Conservation (phyloP, 176 grass and related monocot genomes). For the Urochloa ruziziensis region DNA sequence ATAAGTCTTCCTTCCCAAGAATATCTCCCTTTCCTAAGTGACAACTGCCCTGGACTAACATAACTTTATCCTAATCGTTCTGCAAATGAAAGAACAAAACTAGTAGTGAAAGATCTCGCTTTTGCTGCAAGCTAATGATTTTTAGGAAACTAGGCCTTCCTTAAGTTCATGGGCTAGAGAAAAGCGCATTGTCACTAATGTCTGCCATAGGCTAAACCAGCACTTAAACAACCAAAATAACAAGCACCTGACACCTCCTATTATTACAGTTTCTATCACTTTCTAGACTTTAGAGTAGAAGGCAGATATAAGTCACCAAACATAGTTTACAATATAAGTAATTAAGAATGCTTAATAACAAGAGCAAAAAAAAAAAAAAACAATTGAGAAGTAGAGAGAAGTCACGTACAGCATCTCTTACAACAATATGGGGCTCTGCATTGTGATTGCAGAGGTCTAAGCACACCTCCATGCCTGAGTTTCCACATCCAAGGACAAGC, state of each 20-base stretch:
- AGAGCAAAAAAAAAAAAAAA: conserved; percentile 19
- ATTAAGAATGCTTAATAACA: conserved; percentile 26
- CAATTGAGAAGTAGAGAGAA: conserved; percentile 22
- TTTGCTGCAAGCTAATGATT: conserved; percentile 16
- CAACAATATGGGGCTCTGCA: conserved; percentile 72
- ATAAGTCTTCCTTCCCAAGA: conserved; percentile 41
- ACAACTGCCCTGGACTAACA: conserved; percentile 29
- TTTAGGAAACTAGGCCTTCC: conserved; percentile 13
- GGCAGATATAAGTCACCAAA: conserved; percentile 23
- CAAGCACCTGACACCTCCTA: conserved; percentile 2
- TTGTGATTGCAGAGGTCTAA: conserved; percentile 92
- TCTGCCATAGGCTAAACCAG: conserved; percentile 4
- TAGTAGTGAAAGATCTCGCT: conserved; percentile 22
- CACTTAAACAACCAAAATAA: conserved; percentile 1
- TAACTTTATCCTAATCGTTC: conserved; percentile 5
- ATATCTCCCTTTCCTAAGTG: conserved; percentile 57
- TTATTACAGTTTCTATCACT: conserved; percentile 18
- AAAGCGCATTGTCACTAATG: conserved; percentile 17
- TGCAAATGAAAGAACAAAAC: conserved; percentile 25
- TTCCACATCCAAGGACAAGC: conserved; percentile 88
- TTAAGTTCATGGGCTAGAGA: conserved; percentile 26
- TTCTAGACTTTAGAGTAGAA: conserved; percentile 3
- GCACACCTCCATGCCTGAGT: conserved; percentile 98
- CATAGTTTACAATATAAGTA: conserved; percentile 15
- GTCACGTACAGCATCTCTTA: conserved; percentile 79